Conservation (phyloP, 1,284 basidiomycete genomes). For the Naganishia sp. region DNA sequence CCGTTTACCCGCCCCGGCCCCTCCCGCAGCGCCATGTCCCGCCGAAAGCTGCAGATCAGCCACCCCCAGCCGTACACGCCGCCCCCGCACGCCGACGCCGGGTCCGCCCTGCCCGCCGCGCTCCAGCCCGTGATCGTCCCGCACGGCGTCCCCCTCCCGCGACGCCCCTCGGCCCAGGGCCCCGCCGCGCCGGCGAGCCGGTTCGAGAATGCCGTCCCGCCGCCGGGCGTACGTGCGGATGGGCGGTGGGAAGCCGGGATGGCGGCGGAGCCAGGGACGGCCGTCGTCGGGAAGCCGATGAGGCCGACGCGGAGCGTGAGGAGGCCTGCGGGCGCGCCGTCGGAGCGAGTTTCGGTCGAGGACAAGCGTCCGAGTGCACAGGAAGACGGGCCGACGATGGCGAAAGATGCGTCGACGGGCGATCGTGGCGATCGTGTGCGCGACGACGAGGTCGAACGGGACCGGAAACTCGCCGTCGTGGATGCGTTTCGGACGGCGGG, state of each 20-base stretch:
- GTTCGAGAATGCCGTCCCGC: constrained; percentile 7
- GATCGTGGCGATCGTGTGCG: too few species aligned
- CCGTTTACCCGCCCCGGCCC: background rate
- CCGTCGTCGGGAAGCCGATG: constrained; percentile 33
- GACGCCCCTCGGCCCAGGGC: background rate
- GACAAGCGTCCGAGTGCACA: too few species aligned
- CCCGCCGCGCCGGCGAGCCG: too few species aligned
- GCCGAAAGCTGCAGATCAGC: constrained; percentile 30
- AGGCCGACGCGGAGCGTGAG: constrained; percentile 27
- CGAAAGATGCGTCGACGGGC: too few species aligned
- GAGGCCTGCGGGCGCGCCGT: too few species aligned
- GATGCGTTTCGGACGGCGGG: background rate
- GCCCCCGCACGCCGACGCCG: background rate
- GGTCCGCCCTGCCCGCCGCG: background rate
- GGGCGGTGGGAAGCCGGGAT: constrained; percentile 47
- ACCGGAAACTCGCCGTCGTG: too few species aligned
- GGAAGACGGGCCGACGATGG: too few species aligned
- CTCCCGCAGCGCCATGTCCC: background rate
- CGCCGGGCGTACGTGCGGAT: constrained; percentile 1
- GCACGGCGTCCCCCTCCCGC: background rate
- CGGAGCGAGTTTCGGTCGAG: too few species aligned
- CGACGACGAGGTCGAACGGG: constrained; percentile 25
- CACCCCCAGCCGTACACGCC: constrained; percentile 32
- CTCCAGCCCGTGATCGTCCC: constrained; percentile 15
- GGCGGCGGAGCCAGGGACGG: constrained; percentile 37